Base-by-base conservation (phyloP, 345 rosid species). In the Populus tremula region DNA sequence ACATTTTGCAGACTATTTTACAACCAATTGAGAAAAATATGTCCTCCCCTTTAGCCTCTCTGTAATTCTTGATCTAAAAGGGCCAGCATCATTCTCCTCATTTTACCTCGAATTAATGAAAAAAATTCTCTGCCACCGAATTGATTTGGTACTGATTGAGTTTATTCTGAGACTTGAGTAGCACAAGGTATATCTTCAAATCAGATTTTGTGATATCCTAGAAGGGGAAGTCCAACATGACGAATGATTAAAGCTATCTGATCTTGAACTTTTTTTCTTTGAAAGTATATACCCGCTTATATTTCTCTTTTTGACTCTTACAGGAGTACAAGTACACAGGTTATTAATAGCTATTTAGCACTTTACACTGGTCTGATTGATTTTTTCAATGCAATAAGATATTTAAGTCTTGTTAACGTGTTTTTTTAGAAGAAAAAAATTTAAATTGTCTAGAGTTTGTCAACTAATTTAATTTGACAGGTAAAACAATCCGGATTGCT, bases 291-390 rank as follows among this genome's bases (percentile, higher is more conserved):
- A 64, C 67, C 81, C 50, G 36, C 36, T 47, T 63, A 77, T 53
- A 45, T 54, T 2, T 21, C 76, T 43, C 80, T 75, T 83, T 82
- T 85, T 81, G 81, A 82, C 81, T 77, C 64, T 59, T 3, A 59
- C 64, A 59, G 64, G 64, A 59, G 29, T 59, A 23, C 63, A 59
- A 59, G 29, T 59, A n/a, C 35, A 33, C 4, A 4, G 35, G 35
- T 33, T 33, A 33, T 33, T 33, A 33, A 33, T 33, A 33, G 35
- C 4, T 33, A 4, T 33, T 33, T 33, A 33, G 35, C 35, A 33
- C 35, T 33, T 33, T 33, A 33, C 35, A 33, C 35, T 33, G 35
- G 35, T 33, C 35, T 33, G 0, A 4, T 33, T 33, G 35, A 33
- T 33, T 33, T 33, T 33, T 33, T 33, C 35, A 33, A 33, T 33